Base-by-base conservation (phyloP, 352 stramenopile genomes). In the Pythium apleroticum region DNA sequence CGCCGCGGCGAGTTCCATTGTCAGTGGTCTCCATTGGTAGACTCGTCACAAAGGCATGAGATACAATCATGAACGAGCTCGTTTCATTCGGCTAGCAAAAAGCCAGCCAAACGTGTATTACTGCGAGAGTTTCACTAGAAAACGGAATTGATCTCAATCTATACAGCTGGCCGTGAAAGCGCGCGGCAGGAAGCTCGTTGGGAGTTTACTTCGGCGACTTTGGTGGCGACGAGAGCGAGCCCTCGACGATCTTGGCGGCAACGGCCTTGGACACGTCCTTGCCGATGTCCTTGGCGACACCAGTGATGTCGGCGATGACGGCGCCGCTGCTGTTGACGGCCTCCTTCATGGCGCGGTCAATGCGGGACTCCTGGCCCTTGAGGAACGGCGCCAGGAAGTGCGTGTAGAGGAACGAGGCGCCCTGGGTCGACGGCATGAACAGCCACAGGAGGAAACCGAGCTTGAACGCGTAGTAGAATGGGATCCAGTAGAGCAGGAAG, bases 381-480 rank as follows among this genome's bases (percentile, higher is more conserved):
- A 96, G 61, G 75, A 94, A 95, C 19, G 89, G 88, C 27, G 81
- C 71, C 43, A 99, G 73, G 70, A 98, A 98, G 77, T 90, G 87
- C 62, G 93, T 91, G 78, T 98, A 99, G 28, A 99, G 76, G 77
- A 98, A 98, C 57, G 93, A 97, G 20, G 97, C 93, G 33, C 96
- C 96, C 63, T 95, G 78, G 39, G 95, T 98, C 73, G 97, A 97
- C n/a, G 96, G 97, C 70, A 99, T 89, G 81, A 99, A 98, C 33
- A 97, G 83, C 95, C 96, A 99, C 22, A 99, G 75, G 57, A 99
- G 85, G 80, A 99, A 99, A 52, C 94, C 96, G 24, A 99, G 69
- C 86, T 99, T 99, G 82, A 99, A 98, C 14, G 93, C 89, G 74
- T 98, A 99, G 81, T 99, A 99, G 76, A 98, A 98, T 17, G 97